Evolutionary conservation across 2,329 filamentous ascomycete genomes (phyloP), one percentile per base, ranked within the genome.

Genomic region (Diaporthe citrichinensis): DNA sequence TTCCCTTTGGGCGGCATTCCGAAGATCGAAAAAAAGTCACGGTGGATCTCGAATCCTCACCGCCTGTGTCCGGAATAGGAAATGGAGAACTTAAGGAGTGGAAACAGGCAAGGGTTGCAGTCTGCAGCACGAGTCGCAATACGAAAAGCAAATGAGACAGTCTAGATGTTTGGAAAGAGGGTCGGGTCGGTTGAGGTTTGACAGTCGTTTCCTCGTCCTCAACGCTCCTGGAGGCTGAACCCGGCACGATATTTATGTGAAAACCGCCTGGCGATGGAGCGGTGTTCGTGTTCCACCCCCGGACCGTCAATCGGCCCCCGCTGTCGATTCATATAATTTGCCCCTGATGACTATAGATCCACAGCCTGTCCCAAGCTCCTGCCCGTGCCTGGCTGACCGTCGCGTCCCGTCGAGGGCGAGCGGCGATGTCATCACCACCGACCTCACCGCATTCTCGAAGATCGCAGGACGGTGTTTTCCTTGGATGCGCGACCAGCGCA

Each of bases 11-110:
- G 62, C 49, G 76, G 69, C 76, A 75, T 77, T 53, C 41, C 72
- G 69, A 61, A 71, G 68, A 49, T 73, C 62, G 25, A 76, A 76
- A 74, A 71, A 71, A 71, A 68, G 46, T 68, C 75, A 20, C 53
- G 44, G 69, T 76, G 75, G 75, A 75, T 72, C 75, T 75, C 69
- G 46, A 71, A 73, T 68, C 61, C 73, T 76, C 75, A 75, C 73
- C 73, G 75, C 75, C 72, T 75, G 59, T 72, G 75, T 75, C 55
- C 73, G 73, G 44, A 73, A 12, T 75, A 76, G 75, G 75, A 65
- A 76, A 71, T 76, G 75, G 73, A 65, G 69, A 74, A 71, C n/a
- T 76, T 55, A 68, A 34, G 25, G 58, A 73, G 75, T 76, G 75
- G 75, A 73, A 75, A 62, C 67, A 55, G 58, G 69, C 61, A 65